Base-by-base conservation (phyloP, 176 grass and related monocot species). In the Aegilops umbellulata region DNA sequence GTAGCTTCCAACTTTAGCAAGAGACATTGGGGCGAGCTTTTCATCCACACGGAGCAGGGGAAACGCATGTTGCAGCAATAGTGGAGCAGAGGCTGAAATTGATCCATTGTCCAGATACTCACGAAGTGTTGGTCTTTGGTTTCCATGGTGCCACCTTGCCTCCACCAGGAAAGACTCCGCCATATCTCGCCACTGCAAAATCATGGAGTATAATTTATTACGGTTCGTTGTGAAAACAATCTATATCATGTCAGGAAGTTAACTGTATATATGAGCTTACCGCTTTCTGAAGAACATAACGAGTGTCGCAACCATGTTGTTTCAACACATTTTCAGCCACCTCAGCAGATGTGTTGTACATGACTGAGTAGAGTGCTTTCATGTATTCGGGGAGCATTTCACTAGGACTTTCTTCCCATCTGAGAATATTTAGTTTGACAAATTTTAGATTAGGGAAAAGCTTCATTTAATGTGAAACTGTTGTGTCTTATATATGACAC, bases 81-180 rank as follows among this genome's bases (percentile, higher is more conserved):
- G 22, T 73, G 77, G 83, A 0, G 39, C 83, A 4, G 74, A 74
- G 2, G 65, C 42, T 2, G 87, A 89, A 36, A 89, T 60, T n/a
- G 78, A 89, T 63, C 86, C 90, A n/a, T 86, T 92, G 7, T 86
- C 58, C 23, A 92, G 66, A 24, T 94, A 92, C 5, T 92, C 87
- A 2, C 51, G 0, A 0, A 92, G 19, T 17, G 19, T 67, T 64
- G 90, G 83, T 57, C 7, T 89, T 10, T 24, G 31, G 24, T 68
- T 83, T 5, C 51, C 25, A 23, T 87, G 68, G 22, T 89, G 42
- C 87, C 87, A 92, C 10, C 80, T 89, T 32, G 87, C 86, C 42
- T 92, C 90, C 51, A 73, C 36, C 26, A 87, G 17, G 25, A 80
- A 86, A 7, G 83, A 34, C 65, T 84, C 83, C 58, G 66, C 86